These are phyloP conservation scores for Lactarius sp. DNA, from an alignment of 768 basidiomycete genomes.

Conservation along the genomic window DNA sequence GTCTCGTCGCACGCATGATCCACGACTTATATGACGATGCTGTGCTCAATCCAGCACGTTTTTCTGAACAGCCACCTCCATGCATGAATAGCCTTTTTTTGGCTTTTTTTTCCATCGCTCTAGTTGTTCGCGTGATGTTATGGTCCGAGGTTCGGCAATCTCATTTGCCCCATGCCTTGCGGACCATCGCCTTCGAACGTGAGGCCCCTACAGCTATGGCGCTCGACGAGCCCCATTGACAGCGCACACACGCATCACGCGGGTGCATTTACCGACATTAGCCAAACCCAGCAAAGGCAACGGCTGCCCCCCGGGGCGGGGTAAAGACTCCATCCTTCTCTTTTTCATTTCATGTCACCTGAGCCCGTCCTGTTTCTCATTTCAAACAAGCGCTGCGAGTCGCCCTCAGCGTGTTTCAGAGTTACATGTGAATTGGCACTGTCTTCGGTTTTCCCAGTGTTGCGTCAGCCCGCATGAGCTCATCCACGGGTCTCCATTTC, in stretches of 20 bases:
- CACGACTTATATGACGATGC: constrained; percentile 1
- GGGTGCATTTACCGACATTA: background rate
- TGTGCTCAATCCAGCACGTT: background rate
- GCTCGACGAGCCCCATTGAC: background rate
- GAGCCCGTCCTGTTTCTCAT: background rate
- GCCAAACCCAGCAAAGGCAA: background rate
- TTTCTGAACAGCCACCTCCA: background rate
- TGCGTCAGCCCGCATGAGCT: background rate
- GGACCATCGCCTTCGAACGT: background rate
- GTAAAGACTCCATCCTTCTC: too few species aligned
- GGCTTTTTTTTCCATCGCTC: background rate
- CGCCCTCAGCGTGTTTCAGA: constrained; percentile 2
- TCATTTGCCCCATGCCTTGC: background rate
- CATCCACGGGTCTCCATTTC: too few species aligned
- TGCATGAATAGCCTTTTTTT: background rate
- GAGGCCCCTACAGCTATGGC: background rate
- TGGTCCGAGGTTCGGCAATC: background rate
- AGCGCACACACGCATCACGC: background rate
- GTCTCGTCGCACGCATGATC: background rate
- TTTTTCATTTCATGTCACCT: background rate
- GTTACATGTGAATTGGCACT: background rate
- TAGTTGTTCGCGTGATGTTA: background rate
- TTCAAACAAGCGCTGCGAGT: background rate
- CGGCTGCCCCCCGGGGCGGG: background rate
- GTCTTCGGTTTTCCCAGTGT: background rate